Base-by-base conservation (phyloP, 306 rosid species). In the Malus asiatica region DNA sequence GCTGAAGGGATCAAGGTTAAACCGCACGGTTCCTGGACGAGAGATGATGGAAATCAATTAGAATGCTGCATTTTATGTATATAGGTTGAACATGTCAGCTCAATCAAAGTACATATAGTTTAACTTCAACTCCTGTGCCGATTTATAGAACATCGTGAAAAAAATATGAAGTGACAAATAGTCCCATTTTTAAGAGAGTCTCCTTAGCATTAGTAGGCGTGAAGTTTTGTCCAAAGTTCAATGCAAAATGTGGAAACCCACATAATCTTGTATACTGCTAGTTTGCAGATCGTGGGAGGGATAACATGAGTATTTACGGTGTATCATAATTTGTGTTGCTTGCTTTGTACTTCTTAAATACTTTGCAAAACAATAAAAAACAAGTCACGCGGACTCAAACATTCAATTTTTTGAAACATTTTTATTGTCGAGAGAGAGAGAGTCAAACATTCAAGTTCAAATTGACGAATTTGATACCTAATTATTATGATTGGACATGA, bases 1-100 rank as follows among this genome's bases (percentile, higher is more conserved):
- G 42, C 70, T 61, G 70, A 93, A 93, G 38, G 98, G 97, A 83
- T 93, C 97, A 58, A 91, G 93, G 79, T 93, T 93, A 76, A 88
- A 91, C 20, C 97, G 87, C 38, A 93, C 86, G 46, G 97, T 91
- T 73, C 98, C 98, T 93, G 46, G 60, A 57, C 62, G 55, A 55
- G 51, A 70, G 8, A 27, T 45, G 14, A 72, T 33, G 42, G 42
- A 38, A 7, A 38, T 38, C 42, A n/a, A 77, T 79, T 57, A 80
- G 74, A 80, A 74, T 51, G 71, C 42, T 1, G 57, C n/a, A 61
- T 44, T 0, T 38, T 38, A 38, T 38, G 10, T 38, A 33, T 46
- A 45, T 22, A 11, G 7, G 32, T 10, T 22, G 9, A 40, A 52
- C 8, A 19, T 29, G 10, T 38, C 9, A 38, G 10, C 42, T 19